Evolutionary conservation across 139 green algal species (phyloP), one percentile per base, ranked within the genome.

Genomic region (Volvox reticuliferus): DNA sequence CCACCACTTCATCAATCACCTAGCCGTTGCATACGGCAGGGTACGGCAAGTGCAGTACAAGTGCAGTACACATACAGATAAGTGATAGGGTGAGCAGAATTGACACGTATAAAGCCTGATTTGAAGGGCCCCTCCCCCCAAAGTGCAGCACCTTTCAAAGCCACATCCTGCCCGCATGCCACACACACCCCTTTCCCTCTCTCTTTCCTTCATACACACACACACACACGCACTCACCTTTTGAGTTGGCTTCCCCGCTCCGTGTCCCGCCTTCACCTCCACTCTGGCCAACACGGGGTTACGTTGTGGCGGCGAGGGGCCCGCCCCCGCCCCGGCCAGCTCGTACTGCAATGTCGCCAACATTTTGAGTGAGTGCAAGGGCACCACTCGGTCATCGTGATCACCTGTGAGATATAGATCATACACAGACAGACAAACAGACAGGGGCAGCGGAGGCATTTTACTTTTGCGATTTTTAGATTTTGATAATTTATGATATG

Each of bases 281-380:
- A 99, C 94, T 0, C 98, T 89, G 12, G 94, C 92, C n/a, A 99
- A 73, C 55, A 99, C 92, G 9, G 98, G 97, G 92, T 99, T 99
- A 86, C 89, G 93, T 94, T 99, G 98, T 20, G 92, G 24, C 69
- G 32, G 20, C 68, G 21, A 1, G 30, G 26, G 21, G 30, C 73
- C 35, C 63, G 13, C 61, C 69, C 79, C 50, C 50, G 19, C 79
- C 79, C 79, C 83, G 82, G 12, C 93, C 78, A 98, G 93, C 61
- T 91, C 80, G 91, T 99, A 93, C 93, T 99, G 97, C 94, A 99
- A 95, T 73, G 91, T 89, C 21, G 96, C 95, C 21, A 96, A 92
- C 55, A 98, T 94, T 93, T 99, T 99, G 95, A 97, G 94, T 32
- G 91, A 96, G 94, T 99, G 98, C 62, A 99, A 93, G 0, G 98